phyloP scores from a whole-genome alignment of 2,329 filamentous ascomycete species.

The Fusarium sp. region DNA sequence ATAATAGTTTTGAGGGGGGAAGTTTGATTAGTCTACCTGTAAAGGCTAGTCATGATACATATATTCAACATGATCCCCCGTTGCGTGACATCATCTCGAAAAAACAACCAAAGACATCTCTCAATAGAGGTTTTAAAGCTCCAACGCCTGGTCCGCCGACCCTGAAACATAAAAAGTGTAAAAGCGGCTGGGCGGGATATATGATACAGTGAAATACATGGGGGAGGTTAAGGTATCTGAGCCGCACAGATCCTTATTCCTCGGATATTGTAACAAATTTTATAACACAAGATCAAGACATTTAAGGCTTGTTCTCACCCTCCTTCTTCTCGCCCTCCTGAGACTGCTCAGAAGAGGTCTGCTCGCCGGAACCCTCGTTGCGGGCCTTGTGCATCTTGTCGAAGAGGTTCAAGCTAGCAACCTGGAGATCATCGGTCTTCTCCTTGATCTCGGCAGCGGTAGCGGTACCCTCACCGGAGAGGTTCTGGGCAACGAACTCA shows the following conservation, averaged over 20 bases:
- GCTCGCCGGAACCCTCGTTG: constrained; percentile 69
- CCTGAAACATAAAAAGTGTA: constrained; percentile 59
- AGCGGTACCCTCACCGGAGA: constrained; percentile 87
- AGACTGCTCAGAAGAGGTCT: constrained; percentile 60
- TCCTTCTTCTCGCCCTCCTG: constrained; percentile 82
- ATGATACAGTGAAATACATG: constrained; percentile 64
- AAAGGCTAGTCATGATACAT: constrained; percentile 59
- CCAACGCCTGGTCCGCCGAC: constrained; percentile 63
- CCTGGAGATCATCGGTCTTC: constrained; percentile 98
- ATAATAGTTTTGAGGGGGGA: constrained; percentile 64
- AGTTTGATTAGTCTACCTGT: constrained; percentile 64
- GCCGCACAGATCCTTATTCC: constrained; percentile 50
- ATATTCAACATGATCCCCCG: constrained; percentile 56
- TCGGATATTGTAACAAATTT: constrained; percentile 49
- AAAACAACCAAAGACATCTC: constrained; percentile 57
- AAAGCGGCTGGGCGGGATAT: constrained; percentile 57
- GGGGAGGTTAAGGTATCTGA: constrained; percentile 52
- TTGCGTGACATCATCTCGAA: constrained; percentile 60
- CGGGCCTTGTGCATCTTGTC: constrained; percentile 99
- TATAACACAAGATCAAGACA: constrained; percentile 41
- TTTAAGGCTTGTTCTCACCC: constrained; percentile 76
- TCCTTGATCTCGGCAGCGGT: constrained; percentile 95
- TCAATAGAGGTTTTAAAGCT: constrained; percentile 62
- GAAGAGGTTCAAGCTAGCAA: constrained; percentile 93
- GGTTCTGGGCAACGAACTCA: constrained; percentile 93